A percentile compares a stretch with the other conserved stretches of the same genome.
Evolutionary conservation across 176 grass and related monocot genomes (phyloP).

Genomic region (Metroxylon sagu): DNA sequence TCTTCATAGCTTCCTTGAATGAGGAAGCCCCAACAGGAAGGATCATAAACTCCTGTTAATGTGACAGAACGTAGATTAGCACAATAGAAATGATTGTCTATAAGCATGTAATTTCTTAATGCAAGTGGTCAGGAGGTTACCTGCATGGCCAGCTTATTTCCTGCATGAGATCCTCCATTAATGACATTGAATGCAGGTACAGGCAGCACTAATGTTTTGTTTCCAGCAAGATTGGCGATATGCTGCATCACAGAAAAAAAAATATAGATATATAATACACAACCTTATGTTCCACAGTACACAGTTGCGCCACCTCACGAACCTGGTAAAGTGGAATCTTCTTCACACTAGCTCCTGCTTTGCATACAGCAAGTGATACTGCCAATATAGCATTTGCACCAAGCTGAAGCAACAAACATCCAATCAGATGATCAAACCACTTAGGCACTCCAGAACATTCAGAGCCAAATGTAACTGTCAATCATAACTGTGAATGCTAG

Average conservation of each 20-base stretch:
- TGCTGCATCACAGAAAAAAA: conserved; percentile 24
- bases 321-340: conserved; percentile 76
- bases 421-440: neutral
- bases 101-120: neutral
- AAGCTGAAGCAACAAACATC: conserved; percentile 35
- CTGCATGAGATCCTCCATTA: conserved; percentile 90
- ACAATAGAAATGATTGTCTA: neutral
- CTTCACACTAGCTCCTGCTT: conserved; percentile 70
- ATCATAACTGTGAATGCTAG: too few relatives aligned
- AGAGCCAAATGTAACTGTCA: neutral
- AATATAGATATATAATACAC: too few relatives aligned
- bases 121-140: conserved; percentile 4
- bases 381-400: conserved; percentile 90
- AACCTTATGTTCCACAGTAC: too few relatives aligned
- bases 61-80: neutral
- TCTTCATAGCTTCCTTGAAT: conserved; percentile 99
- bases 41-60: conserved; percentile 87
- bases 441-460: neutral
- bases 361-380: conserved; percentile 85
- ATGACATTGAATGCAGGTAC: conserved; percentile 97
- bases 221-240: conserved; percentile 91
- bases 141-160: conserved; percentile 99
- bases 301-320: too few relatives aligned
- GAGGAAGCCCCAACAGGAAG: conserved; percentile 70
- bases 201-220: conserved; percentile 71